Base-by-base conservation (phyloP, 306 rosid genomes). In the Parietaria judaica region DNA sequence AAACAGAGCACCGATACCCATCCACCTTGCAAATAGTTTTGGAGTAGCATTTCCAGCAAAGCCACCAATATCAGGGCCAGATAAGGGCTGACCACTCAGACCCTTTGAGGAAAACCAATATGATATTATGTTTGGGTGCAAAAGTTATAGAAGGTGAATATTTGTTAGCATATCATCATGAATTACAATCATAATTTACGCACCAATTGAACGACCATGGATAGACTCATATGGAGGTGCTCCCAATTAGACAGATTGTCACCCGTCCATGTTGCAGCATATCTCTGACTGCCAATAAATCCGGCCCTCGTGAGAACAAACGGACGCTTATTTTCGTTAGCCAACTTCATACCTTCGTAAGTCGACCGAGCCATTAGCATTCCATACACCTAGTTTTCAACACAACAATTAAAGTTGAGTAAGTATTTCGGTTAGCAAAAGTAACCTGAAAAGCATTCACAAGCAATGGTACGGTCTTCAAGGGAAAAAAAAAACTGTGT, bases 261-360 rank as follows among this genome's bases (percentile, higher is more conserved):
- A 14, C 96, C 97, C 0, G 96, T 90, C 96, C 96, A 87, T 17
- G 95, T 90, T 68, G 97, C 95, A 66, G 97, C 97, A 76, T 83
- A 81, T 81, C 89, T 82, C 78, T 90, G 97, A 81, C 91, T 87
- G 54, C 97, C 97, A 83, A 70, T 52, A 78, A 87, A 85, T 76
- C 96, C 97, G 77, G 96, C 96, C 76, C 97, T 83, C 9, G 97
- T 83, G 66, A 87, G 96, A 79, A 90, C 96, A 83, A 90, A 90
- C 57, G 97, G 97, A 61, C 96, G 95, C 76, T 77, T 85, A 38
- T 76, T 76, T 74, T 69, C 77, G 69, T 78, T 76, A 65, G 87
- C 89, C 67, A 80, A 63, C 70, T 81, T 83, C 96, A 90, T 83
- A 67, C 97, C 97, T 70, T 90, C 97, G 78, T 72, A 81, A 51